A percentile compares a stretch with the other conserved stretches of the same genome.
Evolutionary conservation across 352 stramenopile genomes (phyloP).

Genomic region (Globisporangium nodosum): DNA sequence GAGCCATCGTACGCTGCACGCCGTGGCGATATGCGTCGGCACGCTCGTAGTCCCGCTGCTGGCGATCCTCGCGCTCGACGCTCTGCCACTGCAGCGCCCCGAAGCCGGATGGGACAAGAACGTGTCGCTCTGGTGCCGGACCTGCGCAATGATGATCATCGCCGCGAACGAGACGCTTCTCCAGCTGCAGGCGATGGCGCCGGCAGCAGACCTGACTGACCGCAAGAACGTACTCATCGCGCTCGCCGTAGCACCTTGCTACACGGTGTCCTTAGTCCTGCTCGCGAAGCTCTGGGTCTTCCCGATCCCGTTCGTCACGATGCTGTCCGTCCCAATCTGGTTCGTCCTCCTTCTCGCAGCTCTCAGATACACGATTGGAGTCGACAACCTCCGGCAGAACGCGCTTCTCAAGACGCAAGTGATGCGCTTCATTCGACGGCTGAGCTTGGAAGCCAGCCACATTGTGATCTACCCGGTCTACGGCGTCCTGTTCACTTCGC

Average conservation of each 20-base stretch:
- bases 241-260: background rate
- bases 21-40: conserved; percentile 12
- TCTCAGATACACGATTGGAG: conserved; percentile 9
- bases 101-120: conserved; percentile 3
- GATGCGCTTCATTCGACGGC: conserved; percentile 12
- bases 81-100: conserved; percentile 4
- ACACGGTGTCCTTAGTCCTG: conserved; percentile 4
- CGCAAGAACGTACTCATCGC: background rate
- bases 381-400: conserved; percentile 5
- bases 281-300: conserved; percentile 28
- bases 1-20: background rate
- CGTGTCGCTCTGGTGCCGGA: background rate
- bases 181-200: conserved; percentile 1
- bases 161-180: background rate
- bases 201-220: background rate
- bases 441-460: conserved; percentile 13
- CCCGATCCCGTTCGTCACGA: conserved; percentile 27
- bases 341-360: conserved; percentile 10
- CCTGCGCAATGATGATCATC: background rate
- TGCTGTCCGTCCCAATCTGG: conserved; percentile 13
- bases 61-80: conserved; percentile 2
- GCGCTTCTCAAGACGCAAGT: conserved; percentile 14
- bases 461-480: conserved; percentile 25
- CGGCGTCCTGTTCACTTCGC: conserved; percentile 18
- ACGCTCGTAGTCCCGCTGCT: background rate